phyloP scores from a whole-genome alignment of 1,284 basidiomycete genomes.

The Coniferiporia weirii region DNA sequence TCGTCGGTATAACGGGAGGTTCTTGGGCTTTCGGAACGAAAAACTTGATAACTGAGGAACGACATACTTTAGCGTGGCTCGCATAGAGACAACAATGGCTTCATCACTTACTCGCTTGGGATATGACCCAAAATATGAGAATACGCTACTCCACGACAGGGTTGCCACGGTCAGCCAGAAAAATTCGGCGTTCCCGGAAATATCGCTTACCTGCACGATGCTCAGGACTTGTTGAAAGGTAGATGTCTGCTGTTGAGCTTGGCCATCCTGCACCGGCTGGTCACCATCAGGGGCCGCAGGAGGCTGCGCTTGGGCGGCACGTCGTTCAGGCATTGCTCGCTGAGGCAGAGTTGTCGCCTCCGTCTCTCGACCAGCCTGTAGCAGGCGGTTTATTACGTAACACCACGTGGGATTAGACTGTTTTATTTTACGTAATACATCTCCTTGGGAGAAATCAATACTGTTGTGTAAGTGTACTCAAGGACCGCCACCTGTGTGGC shows the following conservation, averaged over 20 bases:
- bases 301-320: neutral
- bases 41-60: conserved; percentile 38
- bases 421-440: too few species aligned
- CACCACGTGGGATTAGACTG: too few species aligned
- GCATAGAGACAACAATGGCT: neutral
- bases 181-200: neutral
- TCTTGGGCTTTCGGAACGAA: conserved; percentile 33
- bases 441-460: too few species aligned
- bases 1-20: conserved; percentile 23
- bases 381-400: too few species aligned
- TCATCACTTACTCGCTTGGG: conserved; percentile 12
- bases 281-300: neutral
- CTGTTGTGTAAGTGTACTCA: too few species aligned
- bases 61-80: neutral
- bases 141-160: conserved; percentile 1
- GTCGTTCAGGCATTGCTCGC: neutral
- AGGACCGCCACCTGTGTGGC: too few species aligned
- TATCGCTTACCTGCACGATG: conserved; percentile 11
- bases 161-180: neutral
- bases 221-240: conserved; percentile 4
- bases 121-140: conserved; percentile 14
- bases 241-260: conserved; percentile 7
- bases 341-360: neutral
- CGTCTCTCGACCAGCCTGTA: too few species aligned
- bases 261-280: conserved; percentile 2